Percentiles rank a stretch among this genome's conserved stretches.
phyloP scores from a whole-genome alignment of 148 eudicot genomes.

The Fagopyrum homotropicum region DNA sequence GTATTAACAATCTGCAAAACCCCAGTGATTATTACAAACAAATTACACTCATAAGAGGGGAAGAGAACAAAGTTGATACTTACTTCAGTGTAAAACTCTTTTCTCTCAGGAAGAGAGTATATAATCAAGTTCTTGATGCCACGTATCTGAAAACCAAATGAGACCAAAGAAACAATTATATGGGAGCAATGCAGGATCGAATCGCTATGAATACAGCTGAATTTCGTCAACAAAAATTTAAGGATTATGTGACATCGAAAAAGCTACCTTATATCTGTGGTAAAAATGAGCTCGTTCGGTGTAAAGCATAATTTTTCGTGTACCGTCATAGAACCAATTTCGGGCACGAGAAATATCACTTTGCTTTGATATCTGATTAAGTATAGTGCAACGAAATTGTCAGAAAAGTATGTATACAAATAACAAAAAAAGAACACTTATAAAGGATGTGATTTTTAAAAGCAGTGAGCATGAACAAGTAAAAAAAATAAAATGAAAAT shows the following conservation, averaged over 20 bases:
- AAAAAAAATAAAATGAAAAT: slow-evolving; percentile 1
- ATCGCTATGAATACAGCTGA: neutral
- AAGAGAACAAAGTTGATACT: slow-evolving; percentile 11
- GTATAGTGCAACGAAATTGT: neutral
- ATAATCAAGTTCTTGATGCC: slow-evolving; percentile 83
- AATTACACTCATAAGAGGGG: neutral
- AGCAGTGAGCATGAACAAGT: neutral
- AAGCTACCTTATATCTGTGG: slow-evolving; percentile 83
- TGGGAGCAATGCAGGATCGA: neutral
- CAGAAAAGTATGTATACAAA: neutral
- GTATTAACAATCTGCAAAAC: slow-evolving; percentile 66
- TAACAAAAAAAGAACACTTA: neutral
- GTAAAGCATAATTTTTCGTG: slow-evolving; percentile 76
- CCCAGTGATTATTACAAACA: neutral
- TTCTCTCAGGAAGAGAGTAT: slow-evolving; percentile 93
- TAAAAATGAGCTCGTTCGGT: slow-evolving; percentile 95
- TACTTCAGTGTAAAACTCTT: slow-evolving; percentile 97
- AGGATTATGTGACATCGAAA: neutral
- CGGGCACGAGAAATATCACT: slow-evolving; percentile 84
- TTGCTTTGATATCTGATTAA: slow-evolving; percentile 56
- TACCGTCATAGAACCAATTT: slow-evolving; percentile 65
- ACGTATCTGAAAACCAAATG: slow-evolving; percentile 45
- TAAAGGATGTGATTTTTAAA: neutral
- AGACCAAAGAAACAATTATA: neutral
- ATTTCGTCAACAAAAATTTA: neutral